Evolutionary conservation across 2,329 filamentous ascomycete genomes (phyloP).

Genomic region (Chrysosporium keratinophilum): DNA sequence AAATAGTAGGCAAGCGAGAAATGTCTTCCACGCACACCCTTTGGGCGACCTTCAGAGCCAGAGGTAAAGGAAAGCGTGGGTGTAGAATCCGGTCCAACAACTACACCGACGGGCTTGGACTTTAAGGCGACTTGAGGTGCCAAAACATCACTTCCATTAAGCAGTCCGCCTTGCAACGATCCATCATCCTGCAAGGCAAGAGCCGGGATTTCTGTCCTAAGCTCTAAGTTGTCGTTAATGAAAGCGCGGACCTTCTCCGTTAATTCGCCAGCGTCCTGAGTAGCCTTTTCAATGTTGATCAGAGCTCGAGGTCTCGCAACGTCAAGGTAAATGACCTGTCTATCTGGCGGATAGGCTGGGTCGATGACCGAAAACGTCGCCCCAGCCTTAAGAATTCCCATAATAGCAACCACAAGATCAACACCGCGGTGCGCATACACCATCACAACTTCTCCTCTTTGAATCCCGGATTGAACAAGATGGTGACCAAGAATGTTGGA

Average conservation of each 20-base stretch:
- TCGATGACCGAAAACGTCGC: slow-evolving; percentile 58
- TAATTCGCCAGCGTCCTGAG: slow-evolving; percentile 54
- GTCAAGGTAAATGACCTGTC: slow-evolving; percentile 74
- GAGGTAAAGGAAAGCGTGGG: slow-evolving; percentile 66
- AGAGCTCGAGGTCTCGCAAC: slow-evolving; percentile 64
- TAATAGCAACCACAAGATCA: slow-evolving; percentile 64
- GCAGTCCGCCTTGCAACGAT: slow-evolving; percentile 55
- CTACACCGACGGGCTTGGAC: slow-evolving; percentile 53
- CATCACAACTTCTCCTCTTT: slow-evolving; percentile 82
- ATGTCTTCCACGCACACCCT: slow-evolving; percentile 79
- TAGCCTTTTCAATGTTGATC: slow-evolving; percentile 63
- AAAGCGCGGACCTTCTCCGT: slow-evolving; percentile 53
- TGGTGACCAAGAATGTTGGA: slow-evolving; percentile 73
- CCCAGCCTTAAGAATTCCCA: slow-evolving; percentile 59
- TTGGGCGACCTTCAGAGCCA: slow-evolving; percentile 66
- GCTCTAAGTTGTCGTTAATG: slow-evolving; percentile 59
- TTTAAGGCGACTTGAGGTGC: slow-evolving; percentile 43
- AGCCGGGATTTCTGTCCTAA: slow-evolving; percentile 65
- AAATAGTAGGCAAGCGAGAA: slow-evolving; percentile 80
- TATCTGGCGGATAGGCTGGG: slow-evolving; percentile 67
- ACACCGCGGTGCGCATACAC: slow-evolving; percentile 78
- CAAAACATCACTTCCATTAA: slow-evolving; percentile 59
- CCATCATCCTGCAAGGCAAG: slow-evolving; percentile 64
- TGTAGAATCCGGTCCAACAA: slow-evolving; percentile 76
- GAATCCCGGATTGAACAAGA: slow-evolving; percentile 60